Base-by-base conservation (phyloP, 257 asterid species). In the Ajuga chamaepitys region DNA sequence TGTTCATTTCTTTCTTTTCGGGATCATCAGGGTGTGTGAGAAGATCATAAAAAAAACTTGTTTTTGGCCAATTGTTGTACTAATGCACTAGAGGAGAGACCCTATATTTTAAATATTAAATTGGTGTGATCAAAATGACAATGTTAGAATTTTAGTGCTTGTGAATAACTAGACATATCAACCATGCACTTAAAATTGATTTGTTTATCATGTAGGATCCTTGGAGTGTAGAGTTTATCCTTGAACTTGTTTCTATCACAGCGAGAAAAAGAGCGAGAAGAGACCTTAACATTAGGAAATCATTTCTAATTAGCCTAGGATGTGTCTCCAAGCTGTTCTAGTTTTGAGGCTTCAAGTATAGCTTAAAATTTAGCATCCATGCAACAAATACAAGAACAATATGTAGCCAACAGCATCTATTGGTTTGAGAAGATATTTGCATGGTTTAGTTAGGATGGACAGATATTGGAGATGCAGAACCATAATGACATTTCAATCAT, bases 401-500 rank as follows among this genome's bases (percentile, higher is more conserved):
- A 50, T 26, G 28, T 55, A 41, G 50, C 41, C 54, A 58, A 38
- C 17, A n/a, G n/a, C n/a, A 38, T 57, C n/a, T 9, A 17, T 46
- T 35, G 67, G 45, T 38, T 58, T 59, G n/a, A 30, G 20, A 5
- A 50, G 34, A 42, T 32, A 20, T 2, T 30, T 30, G 37, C 38
- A 56, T 48, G 60, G 21, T 64, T 55, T 25, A 65, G 71, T 48
- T 18, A 72, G 28, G 46, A 59, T 13, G 46, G 51, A 37, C 30
- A 59, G 5, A 48, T 61, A 18, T 9, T 22, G 67, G 64, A 54
- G 70, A 70, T 63, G 53, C 38, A 51, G 46, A 55, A 30, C 16
- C 40, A 53, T 37, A 57, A 42, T 65, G 38, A n/a, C 76, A 66
- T 62, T 30, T 70, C 51, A 52, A 58, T 28, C 47, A 42, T 30